Base-by-base conservation (phyloP, 2,329 filamentous ascomycete genomes). In the Verticillium tricorpus region DNA sequence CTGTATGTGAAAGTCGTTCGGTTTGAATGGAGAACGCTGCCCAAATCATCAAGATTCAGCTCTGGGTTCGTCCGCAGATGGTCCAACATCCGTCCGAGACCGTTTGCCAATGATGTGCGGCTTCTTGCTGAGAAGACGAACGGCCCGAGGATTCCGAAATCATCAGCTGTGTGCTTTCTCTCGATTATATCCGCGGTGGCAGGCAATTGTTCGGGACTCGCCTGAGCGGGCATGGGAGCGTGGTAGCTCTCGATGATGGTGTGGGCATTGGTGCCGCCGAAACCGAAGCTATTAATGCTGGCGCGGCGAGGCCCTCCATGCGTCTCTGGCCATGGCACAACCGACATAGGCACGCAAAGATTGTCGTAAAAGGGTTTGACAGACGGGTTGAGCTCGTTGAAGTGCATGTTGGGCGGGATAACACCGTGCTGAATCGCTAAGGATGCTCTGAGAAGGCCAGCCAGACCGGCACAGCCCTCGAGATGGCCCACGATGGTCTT, bases 61-160 rank as follows among this genome's bases (percentile, higher is more conserved):
- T 67, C 69, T 5, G 68, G 68, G 3, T 74, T 77, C 77, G 80
- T 80, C 0, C 69, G 70, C 3, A 63, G 31, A 2, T 63, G 60
- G 14, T 45, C 35, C 3, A 17, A 14, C 2, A 62, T 19, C 1
- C 15, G 22, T 14, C 22, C n/a, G 31, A n/a, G 59, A 15, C 17
- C 19, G 32, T 11, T 39, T 31, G 14, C 59, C 6, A 15, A 59
- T 35, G 1, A 7, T 6, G 11, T 57, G n/a, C 15, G 31, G 31
- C 6, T 59, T 60, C 1, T 56, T 37, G 1, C 56, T 59, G 14
- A 63, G 52, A 14, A 63, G 17, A 1, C 34, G 12, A 37, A 58
- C 12, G 60, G 39, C 1, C 40, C 57, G 14, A 50, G 17, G 14
- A 52, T 19, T 11, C 8, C 28, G 2, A 70, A 67, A 1, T n/a